These are phyloP conservation scores for Glutinoglossum americanum DNA, from an alignment of 495 filamentous ascomycete genomes.

Conservation along the genomic window DNA sequence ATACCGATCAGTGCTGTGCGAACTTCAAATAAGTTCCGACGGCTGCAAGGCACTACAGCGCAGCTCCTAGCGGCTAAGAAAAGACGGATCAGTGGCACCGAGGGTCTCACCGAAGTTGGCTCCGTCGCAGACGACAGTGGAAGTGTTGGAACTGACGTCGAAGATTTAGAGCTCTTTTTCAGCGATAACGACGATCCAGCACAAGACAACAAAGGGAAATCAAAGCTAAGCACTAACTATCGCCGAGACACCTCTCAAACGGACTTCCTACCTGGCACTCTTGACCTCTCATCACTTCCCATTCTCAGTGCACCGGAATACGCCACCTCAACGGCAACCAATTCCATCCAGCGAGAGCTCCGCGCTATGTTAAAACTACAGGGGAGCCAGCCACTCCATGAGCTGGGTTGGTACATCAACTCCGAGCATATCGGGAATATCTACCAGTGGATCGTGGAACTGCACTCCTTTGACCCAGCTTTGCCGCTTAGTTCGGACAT, in stretches of 20 bases:
- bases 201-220: slow-evolving; percentile 1
- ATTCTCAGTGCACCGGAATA: slow-evolving; percentile 42
- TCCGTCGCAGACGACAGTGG: slow-evolving; percentile 3
- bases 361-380: slow-evolving; percentile 40
- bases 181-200: slow-evolving; percentile 9
- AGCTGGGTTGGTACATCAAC: slow-evolving; percentile 76
- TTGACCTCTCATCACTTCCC: slow-evolving; percentile 32
- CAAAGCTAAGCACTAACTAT: slow-evolving; percentile 5
- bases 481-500: slow-evolving; percentile 61
- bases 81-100: no score
- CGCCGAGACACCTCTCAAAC: slow-evolving; percentile 19
- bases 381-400: slow-evolving; percentile 32
- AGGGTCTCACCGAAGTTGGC: no score
- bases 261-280: slow-evolving; percentile 42
- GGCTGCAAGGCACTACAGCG: slow-evolving; percentile 9
- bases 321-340: slow-evolving; percentile 41
- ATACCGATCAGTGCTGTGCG: slow-evolving; percentile 31
- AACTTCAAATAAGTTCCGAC: slow-evolving; percentile 14
- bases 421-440: slow-evolving; percentile 36
- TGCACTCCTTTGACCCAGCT: slow-evolving; percentile 55
- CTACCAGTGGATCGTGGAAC: slow-evolving; percentile 85
- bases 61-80: no score
- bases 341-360: slow-evolving; percentile 40
- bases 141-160: slow-evolving; percentile 29
- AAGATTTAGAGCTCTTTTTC: slow-evolving; percentile 28